These are phyloP conservation scores for Filobasidium floriforme DNA, from an alignment of 768 basidiomycete species.

Conservation along the genomic window DNA sequence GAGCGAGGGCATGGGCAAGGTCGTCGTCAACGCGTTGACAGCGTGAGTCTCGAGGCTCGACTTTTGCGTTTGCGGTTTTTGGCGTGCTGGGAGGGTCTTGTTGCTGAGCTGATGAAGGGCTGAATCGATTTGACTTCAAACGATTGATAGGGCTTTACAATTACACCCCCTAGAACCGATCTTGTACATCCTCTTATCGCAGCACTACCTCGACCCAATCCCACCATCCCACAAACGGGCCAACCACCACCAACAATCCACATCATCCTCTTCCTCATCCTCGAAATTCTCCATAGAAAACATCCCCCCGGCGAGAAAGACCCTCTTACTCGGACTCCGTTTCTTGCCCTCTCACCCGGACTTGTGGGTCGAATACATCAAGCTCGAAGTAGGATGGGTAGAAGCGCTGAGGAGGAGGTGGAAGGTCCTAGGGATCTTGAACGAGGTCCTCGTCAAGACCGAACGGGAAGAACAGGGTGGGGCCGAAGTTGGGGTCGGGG, in stretches of 20 bases:
- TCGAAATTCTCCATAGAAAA: conserved; percentile 41
- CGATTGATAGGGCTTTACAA: conserved; percentile 62
- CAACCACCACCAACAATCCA: conserved; percentile 11
- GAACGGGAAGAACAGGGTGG: conserved; percentile 36
- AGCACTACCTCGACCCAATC: conserved; percentile 68
- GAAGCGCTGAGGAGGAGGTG: conserved; percentile 72
- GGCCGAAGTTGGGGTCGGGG: conserved; percentile 16
- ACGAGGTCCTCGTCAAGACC: conserved; percentile 27
- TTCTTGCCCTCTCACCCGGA: conserved; percentile 63
- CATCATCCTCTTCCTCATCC: conserved; percentile 11
- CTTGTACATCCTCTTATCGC: conserved; percentile 75
- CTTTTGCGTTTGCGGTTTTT: too few species aligned
- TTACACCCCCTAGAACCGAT: conserved; percentile 70
- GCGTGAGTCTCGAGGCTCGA: conserved; percentile 51
- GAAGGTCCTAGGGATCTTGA: conserved; percentile 64
- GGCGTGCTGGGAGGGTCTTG: not conserved
- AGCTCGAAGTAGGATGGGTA: conserved; percentile 79
- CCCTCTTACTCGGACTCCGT: conserved; percentile 78
- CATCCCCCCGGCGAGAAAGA: conserved; percentile 60
- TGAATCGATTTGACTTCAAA: not conserved
- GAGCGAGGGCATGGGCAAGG: conserved; percentile 64
- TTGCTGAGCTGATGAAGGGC: not conserved
- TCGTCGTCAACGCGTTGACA: conserved; percentile 74
- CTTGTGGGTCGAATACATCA: conserved; percentile 83
- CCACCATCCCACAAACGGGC: conserved; percentile 48